Base-by-base conservation (phyloP, 2,329 filamentous ascomycete genomes). In the Aspergillus sp. region DNA sequence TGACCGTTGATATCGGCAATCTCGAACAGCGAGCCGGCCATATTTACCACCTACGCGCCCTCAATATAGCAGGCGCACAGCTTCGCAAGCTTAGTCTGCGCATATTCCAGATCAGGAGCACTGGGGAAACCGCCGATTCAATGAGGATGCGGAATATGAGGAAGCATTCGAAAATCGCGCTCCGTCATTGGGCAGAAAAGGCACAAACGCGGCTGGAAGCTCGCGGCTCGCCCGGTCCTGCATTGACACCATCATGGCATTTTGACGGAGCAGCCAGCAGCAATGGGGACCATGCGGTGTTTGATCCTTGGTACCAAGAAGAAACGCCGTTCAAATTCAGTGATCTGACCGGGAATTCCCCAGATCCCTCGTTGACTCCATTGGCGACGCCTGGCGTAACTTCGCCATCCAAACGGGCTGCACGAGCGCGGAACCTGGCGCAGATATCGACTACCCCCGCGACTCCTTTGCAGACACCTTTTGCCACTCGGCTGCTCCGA, bases 71-170 rank as follows among this genome's bases (percentile, higher is more conserved):
- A 10, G 60, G 61, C 8, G 57, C 55, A 10, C 63, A 61, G 15
- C 55, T 78, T 35, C 72, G 71, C 47, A 72, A 67, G 44, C 55
- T 78, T n/a, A 73, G 71, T 33, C 70, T 75, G 54, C 66, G 66
- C 5, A 57, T 72, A 2, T 78, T 78, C 54, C 71, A 74, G 25
- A 55, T 72, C 4, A 60, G 62, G 15, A 66, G 67, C 32, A 64
- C 64, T 15, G 52, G 61, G 7, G 66, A 75, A 35, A 73, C 64
- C 25, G 71, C 72, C 0, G 58, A 68, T 22, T 69, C 71, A 5
- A 56, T 78, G 41, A 59, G 62, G 30, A 61, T 68, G 12, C 59
- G 73, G 12, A 74, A 70, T 39, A 60, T 69, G 24, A 63, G 71
- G 34, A 71, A 71, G 40, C 74, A 77, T 48, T 56, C 67, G 16